Conservation (phyloP, 1,284 basidiomycete genomes). For the Porodaedalea pini region DNA sequence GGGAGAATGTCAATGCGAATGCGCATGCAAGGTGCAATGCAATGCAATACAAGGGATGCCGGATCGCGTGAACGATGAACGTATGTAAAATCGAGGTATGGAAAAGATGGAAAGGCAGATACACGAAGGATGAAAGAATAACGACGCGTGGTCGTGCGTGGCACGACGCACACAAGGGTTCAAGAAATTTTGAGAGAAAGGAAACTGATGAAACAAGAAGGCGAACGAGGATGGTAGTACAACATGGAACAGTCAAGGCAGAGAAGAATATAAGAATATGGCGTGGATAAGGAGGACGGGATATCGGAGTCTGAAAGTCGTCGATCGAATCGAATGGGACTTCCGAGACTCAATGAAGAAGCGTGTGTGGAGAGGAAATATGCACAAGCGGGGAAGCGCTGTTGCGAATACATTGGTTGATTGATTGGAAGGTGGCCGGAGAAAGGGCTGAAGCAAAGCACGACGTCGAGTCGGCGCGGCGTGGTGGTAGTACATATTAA, state of each 20-base stretch:
- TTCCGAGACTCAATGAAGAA: neutral
- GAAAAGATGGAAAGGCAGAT: no score
- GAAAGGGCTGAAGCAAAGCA: neutral
- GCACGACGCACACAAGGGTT: no score
- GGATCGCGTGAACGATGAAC: neutral
- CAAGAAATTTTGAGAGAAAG: no score
- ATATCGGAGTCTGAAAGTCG: neutral
- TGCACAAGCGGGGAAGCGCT: neutral
- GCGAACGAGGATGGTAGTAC: slow-evolving; percentile 4
- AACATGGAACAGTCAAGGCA: neutral
- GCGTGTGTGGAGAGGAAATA: neutral
- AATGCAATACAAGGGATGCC: neutral
- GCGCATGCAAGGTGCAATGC: neutral
- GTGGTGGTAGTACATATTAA: neutral
- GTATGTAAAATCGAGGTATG: neutral
- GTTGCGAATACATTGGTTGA: neutral
- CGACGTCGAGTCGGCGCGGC: neutral
- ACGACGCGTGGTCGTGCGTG: no score
- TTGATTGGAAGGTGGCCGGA: neutral
- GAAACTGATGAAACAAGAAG: neutral
- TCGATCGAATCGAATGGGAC: neutral
- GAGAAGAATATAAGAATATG: neutral
- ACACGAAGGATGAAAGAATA: no score
- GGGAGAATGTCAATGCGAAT: neutral
- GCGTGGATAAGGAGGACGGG: neutral